Percentiles rank a stretch among this genome's conserved stretches.
Evolutionary conservation across 257 asterid species (phyloP).

Genomic region (Capsicum rhomboideum): DNA sequence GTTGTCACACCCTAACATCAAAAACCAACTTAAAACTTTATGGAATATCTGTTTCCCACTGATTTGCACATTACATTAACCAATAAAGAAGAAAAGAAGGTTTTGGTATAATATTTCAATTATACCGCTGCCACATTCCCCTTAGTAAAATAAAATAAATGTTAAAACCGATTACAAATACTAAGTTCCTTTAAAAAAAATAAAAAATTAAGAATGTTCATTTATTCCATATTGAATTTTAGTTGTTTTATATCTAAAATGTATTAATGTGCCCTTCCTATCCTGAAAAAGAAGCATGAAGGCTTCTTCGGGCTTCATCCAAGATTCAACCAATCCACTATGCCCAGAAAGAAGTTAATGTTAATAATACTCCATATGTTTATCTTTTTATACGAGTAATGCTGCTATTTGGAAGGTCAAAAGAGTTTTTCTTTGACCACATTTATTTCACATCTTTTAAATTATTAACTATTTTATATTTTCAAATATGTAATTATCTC

Average conservation of each 20-base stretch:
- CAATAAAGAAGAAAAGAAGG: not conserved
- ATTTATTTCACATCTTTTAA: no score
- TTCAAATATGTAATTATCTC: no score
- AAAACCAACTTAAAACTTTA: not conserved
- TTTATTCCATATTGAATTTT: not conserved
- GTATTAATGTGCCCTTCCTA: not conserved
- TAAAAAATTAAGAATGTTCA: not conserved
- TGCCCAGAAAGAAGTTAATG: not conserved
- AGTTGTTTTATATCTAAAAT: not conserved
- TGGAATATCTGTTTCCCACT: not conserved
- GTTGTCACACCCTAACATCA: not conserved
- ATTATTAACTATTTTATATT: no score
- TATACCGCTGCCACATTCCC: not conserved
- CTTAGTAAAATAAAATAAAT: not conserved
- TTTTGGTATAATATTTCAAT: not conserved
- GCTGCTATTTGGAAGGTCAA: no score
- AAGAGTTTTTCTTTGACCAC: no score
- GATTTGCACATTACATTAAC: not conserved
- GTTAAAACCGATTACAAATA: not conserved
- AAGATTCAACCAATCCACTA: not conserved
- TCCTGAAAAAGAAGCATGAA: not conserved
- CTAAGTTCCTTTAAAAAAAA: not conserved
- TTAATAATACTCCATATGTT: no score
- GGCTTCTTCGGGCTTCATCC: not conserved
- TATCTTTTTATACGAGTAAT: no score